Percentiles rank a stretch among this genome's conserved stretches.
Conservation (phyloP, 345 rosid species). For the Euphorbia peplus region DNA sequence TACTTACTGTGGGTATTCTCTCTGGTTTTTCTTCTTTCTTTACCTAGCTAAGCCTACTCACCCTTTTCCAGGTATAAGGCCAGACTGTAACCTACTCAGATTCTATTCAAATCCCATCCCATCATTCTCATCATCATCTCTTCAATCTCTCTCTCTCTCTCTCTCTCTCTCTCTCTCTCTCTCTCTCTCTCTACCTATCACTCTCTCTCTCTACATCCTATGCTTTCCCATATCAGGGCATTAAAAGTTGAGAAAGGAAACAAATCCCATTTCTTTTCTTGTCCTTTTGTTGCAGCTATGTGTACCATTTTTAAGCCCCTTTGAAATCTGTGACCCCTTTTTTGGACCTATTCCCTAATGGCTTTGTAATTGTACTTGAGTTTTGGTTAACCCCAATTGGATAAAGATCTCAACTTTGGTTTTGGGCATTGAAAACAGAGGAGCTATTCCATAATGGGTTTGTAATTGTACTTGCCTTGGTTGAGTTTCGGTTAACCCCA, state of each 20-base stretch:
- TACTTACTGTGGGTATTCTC: neutral
- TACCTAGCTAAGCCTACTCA: neutral
- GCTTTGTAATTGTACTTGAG: conserved; percentile 17
- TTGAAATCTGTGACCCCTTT: conserved; percentile 31
- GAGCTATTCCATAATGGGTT: too few species aligned
- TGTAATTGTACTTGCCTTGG: conserved; percentile 4
- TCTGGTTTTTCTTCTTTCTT: neutral
- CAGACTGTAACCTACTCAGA: conserved; percentile 8
- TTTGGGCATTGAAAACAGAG: conserved; percentile 31
- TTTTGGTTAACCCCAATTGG: neutral
- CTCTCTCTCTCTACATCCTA: neutral
- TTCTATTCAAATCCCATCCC: conserved; percentile 18
- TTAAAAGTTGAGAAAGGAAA: too few species aligned
- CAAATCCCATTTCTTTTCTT: conserved; percentile 13
- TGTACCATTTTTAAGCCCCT: conserved; percentile 22
- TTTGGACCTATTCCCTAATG: conserved; percentile 25
- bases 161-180: neutral
- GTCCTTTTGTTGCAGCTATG: conserved; percentile 25
- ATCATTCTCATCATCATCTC: neutral
- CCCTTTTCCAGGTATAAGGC: conserved; percentile 9
- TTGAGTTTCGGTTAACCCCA: neutral
- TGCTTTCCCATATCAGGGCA: conserved; percentile 1
- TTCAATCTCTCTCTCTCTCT: neutral
- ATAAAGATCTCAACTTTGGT: conserved; percentile 14
- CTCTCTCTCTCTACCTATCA: neutral